Base-by-base conservation (phyloP, 1,139 yeast species). In the Nakaseomyces glabratus region DNA sequence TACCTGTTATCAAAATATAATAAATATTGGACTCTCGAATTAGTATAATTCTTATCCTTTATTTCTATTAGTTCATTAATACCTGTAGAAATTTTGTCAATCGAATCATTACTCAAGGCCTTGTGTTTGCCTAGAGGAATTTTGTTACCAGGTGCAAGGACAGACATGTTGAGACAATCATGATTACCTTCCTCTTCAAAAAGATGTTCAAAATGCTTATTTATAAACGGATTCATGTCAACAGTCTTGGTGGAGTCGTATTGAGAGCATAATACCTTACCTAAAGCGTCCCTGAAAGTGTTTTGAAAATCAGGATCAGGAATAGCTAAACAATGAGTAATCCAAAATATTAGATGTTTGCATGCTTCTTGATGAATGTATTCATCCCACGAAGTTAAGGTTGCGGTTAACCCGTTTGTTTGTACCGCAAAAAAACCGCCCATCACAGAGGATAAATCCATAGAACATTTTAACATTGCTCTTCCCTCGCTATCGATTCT, bases 1-100 rank as follows among this genome's bases (percentile, higher is more conserved):
- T 70, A 58, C 43, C 93, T 62, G 18, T 71, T 63, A 42, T 80
- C 82, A 42, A 77, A 70, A 36, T 64, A 63, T 28, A 76, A 50
- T 15, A 78, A 52, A 41, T 57, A 66, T 49, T 76, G 81, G 12
- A 76, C 46, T 39, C 78, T 61, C 8, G 79, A 66, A 20, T 65
- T 58, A 2, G 41, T 22, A 25, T 47, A 49, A 4, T 38, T 35
- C 32, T 73, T 77, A 51, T 49, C 34, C 13, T 34, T 38, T 10
- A 35, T 40, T 2, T 39, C 36, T 7, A 42, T 39, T 2, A 26
- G 11, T 7, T 26, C 18, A 25, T 49, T 49, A 30, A 51, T 48
- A 2, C 41, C 37, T 10, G 58, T 56, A 1, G 72, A 66, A 39
- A 71, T 71, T 7, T 63, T 58, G 43, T 76, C 66, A 24, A 61